Base-by-base conservation (phyloP, 345 rosid species). In the Eucalyptus melliodora region DNA sequence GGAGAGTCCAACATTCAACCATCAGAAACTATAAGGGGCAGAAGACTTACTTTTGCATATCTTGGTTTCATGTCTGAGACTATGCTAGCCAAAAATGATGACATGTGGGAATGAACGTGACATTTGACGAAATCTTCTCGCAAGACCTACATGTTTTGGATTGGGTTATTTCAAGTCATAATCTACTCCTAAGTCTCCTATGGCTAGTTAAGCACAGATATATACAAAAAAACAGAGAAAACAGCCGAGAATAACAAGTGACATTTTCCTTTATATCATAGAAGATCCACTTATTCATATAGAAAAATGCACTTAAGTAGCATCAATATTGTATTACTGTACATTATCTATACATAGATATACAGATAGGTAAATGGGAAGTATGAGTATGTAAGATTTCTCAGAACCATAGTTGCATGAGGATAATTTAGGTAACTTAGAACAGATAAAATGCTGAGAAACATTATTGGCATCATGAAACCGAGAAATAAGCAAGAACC, bases 91-190 rank as follows among this genome's bases (percentile, higher is more conserved):
- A 95, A 60, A 91, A 95, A 31, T 45, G 95, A 92, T 56, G 86
- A 88, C 93, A 97, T 93, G 90, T 95, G 97, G 90, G 96, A 92
- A 55, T 94, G 96, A 88, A 97, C 88, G 89, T 96, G 94, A 89
- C 95, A 97, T 90, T 94, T 97, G 93, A 95, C 93, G 88, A 97
- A 95, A 89, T 97, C 98, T 91, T 97, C 99, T 92, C 90, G 95
- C 94, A 97, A 91, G 88, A 96, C 98, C 99, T 97, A 89, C 65
- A 91, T 6, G 49, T 26, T 31, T 34, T 72, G 3, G 56, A 77
- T 77, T 77, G 27, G 47, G 30, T 77, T 77, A 77, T 77, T 77
- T 77, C 47, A 77, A 77, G 90, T 16, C 80, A 67, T 34, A 77
- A 77, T 40, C 56, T 15, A 30, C 8, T 50, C 50, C 26, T 26